Base-by-base conservation (phyloP, 192 early-diverging fungal species). In the Pilobolus umbonatus region DNA sequence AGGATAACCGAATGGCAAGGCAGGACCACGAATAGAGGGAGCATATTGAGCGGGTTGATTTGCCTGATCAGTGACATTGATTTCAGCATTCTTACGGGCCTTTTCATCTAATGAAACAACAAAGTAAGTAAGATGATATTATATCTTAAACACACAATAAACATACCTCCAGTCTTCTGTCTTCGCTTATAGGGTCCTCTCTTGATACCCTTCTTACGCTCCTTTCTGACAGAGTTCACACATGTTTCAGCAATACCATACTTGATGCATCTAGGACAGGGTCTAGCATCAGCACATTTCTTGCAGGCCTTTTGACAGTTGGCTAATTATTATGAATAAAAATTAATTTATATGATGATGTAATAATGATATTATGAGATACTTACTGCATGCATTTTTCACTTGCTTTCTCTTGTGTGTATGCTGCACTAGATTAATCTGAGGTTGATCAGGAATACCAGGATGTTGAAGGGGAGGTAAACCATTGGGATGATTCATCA, bases 261-360 rank as follows among this genome's bases (percentile, higher is more conserved):
- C 59, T 86, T 85, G 43, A 88, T 64, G 62, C 94, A 97, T 5
- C 93, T 81, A 62, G 71, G 66, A 62, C 94, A 95, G 2, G 93
- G 94, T 47, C 93, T 67, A n/a, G 67, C 83, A 50, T 86, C 84
- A 60, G 90, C 92, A 68, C 94, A 95, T 69, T 93, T 95, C 71
- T 97, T 97, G 72, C 91, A 93, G 0, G 91, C 84, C 38, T 87
- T 85, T 73, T 90, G 87, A 55, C 92, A 95, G 57, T 94, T 88
- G 30, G 88, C 77, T 81, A 72, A 31, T 36, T 51, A 52, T 42
- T 32, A 63, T 31, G 14, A 59, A 60, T 25, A 54, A 61, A 40
- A 57, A 17, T 26, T 43, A 31, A 22, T 24, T 14, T 36, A 10
- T 30, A 40, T 17, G n/a, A 44, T 32, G 34, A 45, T 7, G 5